Evolutionary conservation across 2,329 filamentous ascomycete species (phyloP).

Genomic region (Ophiostoma fasciatum): DNA sequence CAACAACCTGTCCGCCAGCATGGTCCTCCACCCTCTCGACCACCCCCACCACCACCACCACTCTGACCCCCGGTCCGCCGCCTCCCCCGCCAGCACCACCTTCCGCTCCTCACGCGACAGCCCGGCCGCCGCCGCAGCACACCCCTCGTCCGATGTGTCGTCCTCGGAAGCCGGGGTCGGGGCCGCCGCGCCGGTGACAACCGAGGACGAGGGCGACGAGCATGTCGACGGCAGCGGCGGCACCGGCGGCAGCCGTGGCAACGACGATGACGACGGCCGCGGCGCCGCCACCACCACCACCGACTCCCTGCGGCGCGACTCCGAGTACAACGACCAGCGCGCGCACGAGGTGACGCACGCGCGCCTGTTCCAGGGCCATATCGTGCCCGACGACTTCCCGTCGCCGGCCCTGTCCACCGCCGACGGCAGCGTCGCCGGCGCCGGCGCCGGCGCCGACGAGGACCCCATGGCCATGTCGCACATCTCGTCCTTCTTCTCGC

Average conservation of each 20-base stretch:
- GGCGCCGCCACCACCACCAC: not conserved
- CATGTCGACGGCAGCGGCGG: no score
- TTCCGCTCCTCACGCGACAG: not conserved
- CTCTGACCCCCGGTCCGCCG: slow-evolving; percentile 1
- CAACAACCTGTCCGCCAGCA: slow-evolving; percentile 58
- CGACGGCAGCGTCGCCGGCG: slow-evolving; percentile 49
- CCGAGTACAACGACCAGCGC: slow-evolving; percentile 60
- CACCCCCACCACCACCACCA: slow-evolving; percentile 22
- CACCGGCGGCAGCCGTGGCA: not conserved
- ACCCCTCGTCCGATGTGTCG: not conserved
- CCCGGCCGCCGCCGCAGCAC: not conserved
- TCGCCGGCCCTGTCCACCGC: slow-evolving; percentile 59
- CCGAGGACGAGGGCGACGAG: no score
- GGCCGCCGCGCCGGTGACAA: not conserved
- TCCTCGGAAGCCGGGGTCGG: not conserved
- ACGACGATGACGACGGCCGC: not conserved
- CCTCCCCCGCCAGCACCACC: slow-evolving; percentile 1
- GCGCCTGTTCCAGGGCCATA: slow-evolving; percentile 80
- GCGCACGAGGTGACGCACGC: slow-evolving; percentile 84
- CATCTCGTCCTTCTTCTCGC: slow-evolving; percentile 65
- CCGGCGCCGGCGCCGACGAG: slow-evolving; percentile 61
- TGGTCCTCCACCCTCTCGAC: slow-evolving; percentile 57
- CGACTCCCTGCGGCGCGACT: slow-evolving; percentile 7
- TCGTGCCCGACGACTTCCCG: slow-evolving; percentile 86
- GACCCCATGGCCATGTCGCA: slow-evolving; percentile 71